A percentile compares a stretch with the other conserved stretches of the same genome.
These are phyloP conservation scores for Sonneratia caseolaris DNA, from an alignment of 345 rosid species.

Conservation along the genomic window DNA sequence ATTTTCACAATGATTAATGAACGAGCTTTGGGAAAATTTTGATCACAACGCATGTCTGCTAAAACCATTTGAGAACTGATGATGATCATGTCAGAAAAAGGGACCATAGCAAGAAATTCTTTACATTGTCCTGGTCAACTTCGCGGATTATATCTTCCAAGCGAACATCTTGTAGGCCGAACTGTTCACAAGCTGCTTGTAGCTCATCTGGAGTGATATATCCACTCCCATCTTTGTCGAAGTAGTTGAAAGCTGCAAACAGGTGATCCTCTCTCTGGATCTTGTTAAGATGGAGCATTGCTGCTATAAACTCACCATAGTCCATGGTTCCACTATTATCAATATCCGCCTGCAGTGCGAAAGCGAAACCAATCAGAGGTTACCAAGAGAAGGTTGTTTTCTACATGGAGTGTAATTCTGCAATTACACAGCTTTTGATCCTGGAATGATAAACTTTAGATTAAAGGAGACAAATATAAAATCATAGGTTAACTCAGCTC, in stretches of 20 bases:
- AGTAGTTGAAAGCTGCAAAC: conserved; percentile 70
- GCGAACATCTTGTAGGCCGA: conserved; percentile 48
- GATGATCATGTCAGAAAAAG: neutral
- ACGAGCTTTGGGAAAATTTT: too few species aligned
- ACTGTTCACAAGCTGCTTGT: conserved; percentile 61
- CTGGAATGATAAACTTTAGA: neutral
- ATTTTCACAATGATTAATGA: too few species aligned
- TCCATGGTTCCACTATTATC: conserved; percentile 86
- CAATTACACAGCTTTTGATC: too few species aligned
- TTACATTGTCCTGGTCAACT: conserved; percentile 78
- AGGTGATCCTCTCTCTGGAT: conserved; percentile 69
- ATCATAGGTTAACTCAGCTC: neutral
- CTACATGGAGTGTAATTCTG: neutral
- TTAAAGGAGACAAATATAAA: neutral
- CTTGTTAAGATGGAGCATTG: conserved; percentile 86
- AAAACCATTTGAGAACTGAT: neutral
- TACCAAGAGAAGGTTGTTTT: neutral
- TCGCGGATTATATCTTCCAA: conserved; percentile 61
- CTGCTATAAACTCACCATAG: conserved; percentile 79
- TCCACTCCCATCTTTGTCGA: conserved; percentile 85
- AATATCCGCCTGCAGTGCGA: conserved; percentile 53
- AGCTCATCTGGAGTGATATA: conserved; percentile 78
- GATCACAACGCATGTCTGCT: neutral
- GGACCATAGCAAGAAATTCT: neutral
- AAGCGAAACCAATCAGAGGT: neutral